phyloP scores from a whole-genome alignment of 176 grass and related monocot species.

The Thinopyrum elongatum region DNA sequence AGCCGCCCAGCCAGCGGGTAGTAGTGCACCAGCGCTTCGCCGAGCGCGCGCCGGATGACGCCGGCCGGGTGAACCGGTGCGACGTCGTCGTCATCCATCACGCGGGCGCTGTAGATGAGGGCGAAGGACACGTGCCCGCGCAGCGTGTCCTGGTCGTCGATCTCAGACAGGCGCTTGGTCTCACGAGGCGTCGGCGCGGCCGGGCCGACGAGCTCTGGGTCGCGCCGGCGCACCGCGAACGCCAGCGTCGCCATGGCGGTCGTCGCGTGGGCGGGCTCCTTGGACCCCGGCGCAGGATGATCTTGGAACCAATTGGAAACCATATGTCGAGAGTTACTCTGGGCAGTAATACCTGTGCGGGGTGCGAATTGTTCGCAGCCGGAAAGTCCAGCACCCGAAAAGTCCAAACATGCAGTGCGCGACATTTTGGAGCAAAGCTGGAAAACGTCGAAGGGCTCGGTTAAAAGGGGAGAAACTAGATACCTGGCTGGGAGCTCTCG shows the following conservation, averaged over 20 bases:
- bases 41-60: conserved; percentile 26
- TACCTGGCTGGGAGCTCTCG: not conserved
- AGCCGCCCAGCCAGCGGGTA: conserved; percentile 50
- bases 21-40: conserved; percentile 45
- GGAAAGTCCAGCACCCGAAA: not conserved
- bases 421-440: not conserved
- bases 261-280: no score
- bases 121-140: not conserved
- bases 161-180: conserved; percentile 54
- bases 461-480: not conserved
- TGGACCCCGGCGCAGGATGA: no score
- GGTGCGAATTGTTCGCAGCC: not conserved
- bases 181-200: conserved; percentile 23
- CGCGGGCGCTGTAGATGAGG: conserved; percentile 29
- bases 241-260: not conserved
- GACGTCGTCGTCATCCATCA: not conserved
- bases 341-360: not conserved
- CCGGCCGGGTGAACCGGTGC: conserved; percentile 1
- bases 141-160: conserved; percentile 54
- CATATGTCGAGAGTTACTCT: not conserved
- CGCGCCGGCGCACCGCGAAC: conserved; percentile 28
- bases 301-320: not conserved
- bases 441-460: not conserved
- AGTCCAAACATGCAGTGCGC: not conserved
- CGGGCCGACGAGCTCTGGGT: conserved; percentile 32